A percentile compares a stretch with the other conserved stretches of the same genome.
Evolutionary conservation across 2,329 filamentous ascomycete species (phyloP).

Genomic region (Aspergillus sp.): DNA sequence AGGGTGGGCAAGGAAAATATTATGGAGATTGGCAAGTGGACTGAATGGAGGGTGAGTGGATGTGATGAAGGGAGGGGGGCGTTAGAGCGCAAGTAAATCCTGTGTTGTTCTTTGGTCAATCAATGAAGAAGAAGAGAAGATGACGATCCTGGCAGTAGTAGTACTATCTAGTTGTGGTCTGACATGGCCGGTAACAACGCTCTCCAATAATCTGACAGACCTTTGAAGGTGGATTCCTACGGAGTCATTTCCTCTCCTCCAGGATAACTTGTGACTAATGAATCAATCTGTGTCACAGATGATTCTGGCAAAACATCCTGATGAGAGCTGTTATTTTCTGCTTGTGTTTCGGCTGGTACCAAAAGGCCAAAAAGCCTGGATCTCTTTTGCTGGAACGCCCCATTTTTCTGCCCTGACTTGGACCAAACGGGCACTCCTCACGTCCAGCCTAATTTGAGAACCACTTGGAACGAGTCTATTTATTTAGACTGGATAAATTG

Average conservation of each 20-base stretch:
- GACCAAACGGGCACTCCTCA: constrained; percentile 12
- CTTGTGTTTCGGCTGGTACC: neutral
- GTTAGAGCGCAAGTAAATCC: neutral
- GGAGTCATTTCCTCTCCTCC: neutral
- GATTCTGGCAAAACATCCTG: neutral
- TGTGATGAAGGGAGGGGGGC: too few relatives aligned
- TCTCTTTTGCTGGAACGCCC: constrained; percentile 1
- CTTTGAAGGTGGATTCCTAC: neutral
- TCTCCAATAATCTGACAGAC: neutral
- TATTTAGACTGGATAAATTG: constrained; percentile 9
- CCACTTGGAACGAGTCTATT: constrained; percentile 13
- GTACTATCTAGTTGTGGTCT: neutral
- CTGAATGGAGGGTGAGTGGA: constrained; percentile 5
- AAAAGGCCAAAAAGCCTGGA: constrained; percentile 1
- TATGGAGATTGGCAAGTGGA: constrained; percentile 3
- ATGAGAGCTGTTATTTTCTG: neutral
- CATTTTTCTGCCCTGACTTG: constrained; percentile 8
- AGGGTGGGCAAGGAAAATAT: neutral
- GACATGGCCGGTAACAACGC: neutral
- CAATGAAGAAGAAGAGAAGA: neutral
- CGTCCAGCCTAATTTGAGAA: constrained; percentile 16
- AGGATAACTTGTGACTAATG: neutral
- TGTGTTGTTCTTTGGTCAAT: constrained; percentile 1
- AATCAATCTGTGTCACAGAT: neutral
- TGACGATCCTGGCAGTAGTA: neutral